Evolutionary conservation across 2,329 filamentous ascomycete species (phyloP).

Genomic region (Penicillium sp.): DNA sequence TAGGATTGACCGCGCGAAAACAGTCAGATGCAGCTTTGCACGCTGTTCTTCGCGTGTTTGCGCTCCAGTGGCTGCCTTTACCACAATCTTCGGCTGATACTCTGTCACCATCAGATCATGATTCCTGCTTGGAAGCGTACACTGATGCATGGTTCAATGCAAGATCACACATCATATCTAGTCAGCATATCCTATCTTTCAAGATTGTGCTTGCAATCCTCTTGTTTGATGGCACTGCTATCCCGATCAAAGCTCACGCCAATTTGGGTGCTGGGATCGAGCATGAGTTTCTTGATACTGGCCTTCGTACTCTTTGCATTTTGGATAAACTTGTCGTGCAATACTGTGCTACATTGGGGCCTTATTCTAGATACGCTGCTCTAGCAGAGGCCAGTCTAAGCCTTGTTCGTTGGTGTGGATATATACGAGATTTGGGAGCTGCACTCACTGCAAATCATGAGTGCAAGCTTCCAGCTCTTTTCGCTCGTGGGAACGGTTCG

Average conservation of each 20-base stretch:
- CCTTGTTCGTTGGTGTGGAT: slow-evolving; percentile 23
- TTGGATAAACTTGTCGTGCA: slow-evolving; percentile 16
- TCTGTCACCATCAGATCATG: neutral
- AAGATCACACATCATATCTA: slow-evolving; percentile 6
- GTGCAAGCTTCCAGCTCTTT: slow-evolving; percentile 13
- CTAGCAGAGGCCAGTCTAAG: slow-evolving; percentile 21
- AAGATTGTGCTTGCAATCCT: slow-evolving; percentile 20
- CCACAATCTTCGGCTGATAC: neutral
- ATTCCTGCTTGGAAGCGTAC: slow-evolving; percentile 9
- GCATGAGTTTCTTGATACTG: slow-evolving; percentile 17
- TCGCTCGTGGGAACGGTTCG: neutral
- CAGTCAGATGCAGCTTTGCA: slow-evolving; percentile 22
- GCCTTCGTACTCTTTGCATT: slow-evolving; percentile 13
- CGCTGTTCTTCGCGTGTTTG: slow-evolving; percentile 18
- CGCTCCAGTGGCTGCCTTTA: slow-evolving; percentile 21
- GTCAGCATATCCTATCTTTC: slow-evolving; percentile 19
- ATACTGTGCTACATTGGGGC: slow-evolving; percentile 20
- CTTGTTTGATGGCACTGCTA: slow-evolving; percentile 23
- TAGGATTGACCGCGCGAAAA: slow-evolving; percentile 8
- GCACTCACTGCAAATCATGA: slow-evolving; percentile 14
- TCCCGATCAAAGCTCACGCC: slow-evolving; percentile 9
- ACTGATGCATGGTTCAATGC: slow-evolving; percentile 19
- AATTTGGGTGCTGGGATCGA: neutral
- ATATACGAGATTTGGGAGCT: slow-evolving; percentile 27
- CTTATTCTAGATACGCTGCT: slow-evolving; percentile 17